Base-by-base conservation (phyloP, 495 filamentous ascomycete genomes). In the Penicillium ucsense region DNA sequence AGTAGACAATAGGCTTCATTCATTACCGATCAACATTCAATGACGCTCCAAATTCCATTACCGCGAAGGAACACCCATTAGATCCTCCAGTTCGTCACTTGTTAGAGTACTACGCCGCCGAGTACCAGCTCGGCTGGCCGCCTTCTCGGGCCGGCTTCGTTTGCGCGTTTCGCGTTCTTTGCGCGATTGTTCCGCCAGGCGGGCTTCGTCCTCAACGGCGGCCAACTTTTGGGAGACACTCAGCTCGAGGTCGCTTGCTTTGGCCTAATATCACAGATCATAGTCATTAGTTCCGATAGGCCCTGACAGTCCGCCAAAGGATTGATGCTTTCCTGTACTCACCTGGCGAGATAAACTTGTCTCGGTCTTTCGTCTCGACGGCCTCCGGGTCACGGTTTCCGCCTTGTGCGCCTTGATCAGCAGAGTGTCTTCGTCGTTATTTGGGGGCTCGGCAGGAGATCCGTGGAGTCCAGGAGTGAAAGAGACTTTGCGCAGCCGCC, bases 101-200 rank as follows among this genome's bases (percentile, higher is more conserved):
- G 79, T 84, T 0, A 89, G 67, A 6, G 85, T 88, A 48, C 84
- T 88, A 38, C 84, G 66, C 55, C 85, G 67, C 43, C 85, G 70
- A 40, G 71, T 76, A 56, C 59, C 66, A 63, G 59, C 63, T 69
- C 60, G 68, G 55, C 58, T 70, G 35, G 59, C 60, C 36, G 52
- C 50, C 54, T 70, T 73, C 41, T 51, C 66, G 50, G 54, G 56
- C 31, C 56, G 72, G 58, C 65, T 78, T 64, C 60, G 62, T 48
- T 68, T 69, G 35, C 61, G 62, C n/a, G 63, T 65, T 46, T 71
- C 65, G 32, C 62, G 64, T 46, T 76, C 67, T 47, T 68, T 72
- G 41, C 64, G 59, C 51, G 51, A 58, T 49, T 52, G 63, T 41
- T 63, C 66, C 5, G 65, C 65, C 8, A 53, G 64, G 38, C 64